Conservation (phyloP, 768 basidiomycete genomes). For the Serendipita sp. region DNA sequence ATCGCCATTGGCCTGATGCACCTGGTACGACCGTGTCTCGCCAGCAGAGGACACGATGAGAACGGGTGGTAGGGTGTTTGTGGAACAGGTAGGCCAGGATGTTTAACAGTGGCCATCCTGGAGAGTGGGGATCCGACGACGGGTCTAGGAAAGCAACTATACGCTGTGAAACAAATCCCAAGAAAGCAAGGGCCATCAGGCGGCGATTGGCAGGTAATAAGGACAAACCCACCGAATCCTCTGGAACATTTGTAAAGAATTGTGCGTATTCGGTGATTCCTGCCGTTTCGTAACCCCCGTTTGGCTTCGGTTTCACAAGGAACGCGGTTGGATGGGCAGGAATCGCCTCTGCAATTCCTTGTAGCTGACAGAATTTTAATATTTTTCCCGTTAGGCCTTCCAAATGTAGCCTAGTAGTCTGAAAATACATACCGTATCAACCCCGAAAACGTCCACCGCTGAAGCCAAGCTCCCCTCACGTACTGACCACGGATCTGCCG, state of each 20-base stretch:
- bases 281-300: constrained; percentile 28
- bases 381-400: not conserved
- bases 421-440: constrained; percentile 25
- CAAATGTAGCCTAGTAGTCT: not conserved
- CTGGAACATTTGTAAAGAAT: constrained; percentile 38
- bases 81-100: constrained; percentile 67
- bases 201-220: constrained; percentile 8
- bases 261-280: constrained; percentile 39
- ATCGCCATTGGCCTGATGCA: constrained; percentile 15
- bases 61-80: constrained; percentile 28
- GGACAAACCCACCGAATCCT: constrained; percentile 25
- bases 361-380: not conserved
- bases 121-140: constrained; percentile 55
- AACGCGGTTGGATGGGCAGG: constrained; percentile 37
- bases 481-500: constrained; percentile 85
- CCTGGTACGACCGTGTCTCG: constrained; percentile 43
- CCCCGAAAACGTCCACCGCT: constrained; percentile 31
- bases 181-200: constrained; percentile 3
- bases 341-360: constrained; percentile 30
- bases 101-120: constrained; percentile 91
- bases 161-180: constrained; percentile 23
- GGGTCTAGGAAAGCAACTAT: constrained; percentile 67
- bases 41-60: constrained; percentile 52
- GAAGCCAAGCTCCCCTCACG: constrained; percentile 40
- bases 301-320: constrained; percentile 15